Evolutionary conservation across 2,329 filamentous ascomycete genomes (phyloP).

Genomic region (Ophiocordyceps camponoti-floridani): DNA sequence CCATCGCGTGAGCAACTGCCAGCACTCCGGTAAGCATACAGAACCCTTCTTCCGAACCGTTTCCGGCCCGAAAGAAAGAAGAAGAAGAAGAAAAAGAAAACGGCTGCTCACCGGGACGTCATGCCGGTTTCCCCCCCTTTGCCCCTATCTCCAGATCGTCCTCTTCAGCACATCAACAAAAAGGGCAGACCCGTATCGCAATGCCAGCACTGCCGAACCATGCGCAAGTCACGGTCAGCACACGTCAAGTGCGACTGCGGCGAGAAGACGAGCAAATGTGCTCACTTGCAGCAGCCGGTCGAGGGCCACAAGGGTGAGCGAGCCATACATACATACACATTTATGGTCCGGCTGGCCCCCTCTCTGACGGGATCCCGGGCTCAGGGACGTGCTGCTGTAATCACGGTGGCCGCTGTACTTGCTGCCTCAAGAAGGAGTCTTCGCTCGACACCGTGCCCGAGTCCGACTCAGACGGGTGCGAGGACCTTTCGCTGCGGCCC

Average conservation of each 20-base stretch:
- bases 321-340: not conserved
- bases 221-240: slow-evolving; percentile 88
- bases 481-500: slow-evolving; percentile 11
- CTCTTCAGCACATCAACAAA: slow-evolving; percentile 87
- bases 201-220: slow-evolving; percentile 88
- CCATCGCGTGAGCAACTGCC: slow-evolving; percentile 97
- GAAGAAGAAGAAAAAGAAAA: no score
- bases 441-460: slow-evolving; percentile 44
- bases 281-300: slow-evolving; percentile 37
- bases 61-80: no score
- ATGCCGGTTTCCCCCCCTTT: not conserved
- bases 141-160: slow-evolving; percentile 46
- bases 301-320: slow-evolving; percentile 42
- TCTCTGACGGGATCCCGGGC: slow-evolving; percentile 4
- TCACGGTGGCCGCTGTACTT: slow-evolving; percentile 49
- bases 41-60: not conserved
- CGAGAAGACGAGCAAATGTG: slow-evolving; percentile 65
- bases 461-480: slow-evolving; percentile 36
- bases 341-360: not conserved
- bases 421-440: slow-evolving; percentile 43
- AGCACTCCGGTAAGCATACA: slow-evolving; percentile 63
- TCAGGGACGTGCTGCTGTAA: slow-evolving; percentile 53
- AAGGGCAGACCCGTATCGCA: slow-evolving; percentile 95
- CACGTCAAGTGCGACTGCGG: slow-evolving; percentile 96
- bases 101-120: slow-evolving; percentile 3